Conservation (phyloP, 345 rosid species). For the Dipteronia dyeriana region DNA sequence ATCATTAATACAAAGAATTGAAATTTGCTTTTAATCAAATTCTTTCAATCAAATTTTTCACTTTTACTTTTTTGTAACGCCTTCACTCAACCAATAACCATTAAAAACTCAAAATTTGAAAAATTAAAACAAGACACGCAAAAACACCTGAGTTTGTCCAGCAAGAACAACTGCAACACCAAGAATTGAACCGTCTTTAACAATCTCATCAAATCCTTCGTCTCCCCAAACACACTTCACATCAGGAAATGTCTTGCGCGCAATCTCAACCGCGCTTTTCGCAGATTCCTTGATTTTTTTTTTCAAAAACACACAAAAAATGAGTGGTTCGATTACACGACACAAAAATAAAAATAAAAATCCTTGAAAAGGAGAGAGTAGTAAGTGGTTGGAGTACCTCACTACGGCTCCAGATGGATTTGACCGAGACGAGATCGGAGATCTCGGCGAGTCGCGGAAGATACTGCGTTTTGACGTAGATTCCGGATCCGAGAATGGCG, state of each 20-base stretch:
- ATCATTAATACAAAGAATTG: no score
- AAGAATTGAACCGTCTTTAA: conserved; percentile 57
- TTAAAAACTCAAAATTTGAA: no score
- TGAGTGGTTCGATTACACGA: not conserved
- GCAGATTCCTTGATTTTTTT: conserved; percentile 66
- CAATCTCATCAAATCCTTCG: conserved; percentile 69
- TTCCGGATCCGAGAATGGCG: conserved; percentile 90
- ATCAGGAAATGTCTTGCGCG: conserved; percentile 66
- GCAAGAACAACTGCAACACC: conserved; percentile 96
- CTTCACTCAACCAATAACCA: no score
- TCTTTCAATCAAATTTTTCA: no score
- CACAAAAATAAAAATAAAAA: not conserved
- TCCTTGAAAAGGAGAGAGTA: not conserved
- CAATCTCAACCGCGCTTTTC: conserved; percentile 72
- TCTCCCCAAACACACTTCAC: conserved; percentile 92
- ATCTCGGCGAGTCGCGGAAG: conserved; percentile 85
- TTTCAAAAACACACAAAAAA: not conserved
- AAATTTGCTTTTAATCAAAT: no score
- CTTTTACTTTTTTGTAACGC: no score
- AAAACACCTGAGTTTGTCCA: conserved; percentile 76
- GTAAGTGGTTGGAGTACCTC: conserved; percentile 41
- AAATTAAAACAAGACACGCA: no score
- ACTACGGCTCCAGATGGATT: conserved; percentile 87
- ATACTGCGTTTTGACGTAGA: conserved; percentile 87
- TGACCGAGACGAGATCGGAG: conserved; percentile 65